Evolutionary conservation across 208 protist genomes (phyloP), one percentile per base, ranked within the genome.

Genomic region (Wallacemonas sp.): DNA sequence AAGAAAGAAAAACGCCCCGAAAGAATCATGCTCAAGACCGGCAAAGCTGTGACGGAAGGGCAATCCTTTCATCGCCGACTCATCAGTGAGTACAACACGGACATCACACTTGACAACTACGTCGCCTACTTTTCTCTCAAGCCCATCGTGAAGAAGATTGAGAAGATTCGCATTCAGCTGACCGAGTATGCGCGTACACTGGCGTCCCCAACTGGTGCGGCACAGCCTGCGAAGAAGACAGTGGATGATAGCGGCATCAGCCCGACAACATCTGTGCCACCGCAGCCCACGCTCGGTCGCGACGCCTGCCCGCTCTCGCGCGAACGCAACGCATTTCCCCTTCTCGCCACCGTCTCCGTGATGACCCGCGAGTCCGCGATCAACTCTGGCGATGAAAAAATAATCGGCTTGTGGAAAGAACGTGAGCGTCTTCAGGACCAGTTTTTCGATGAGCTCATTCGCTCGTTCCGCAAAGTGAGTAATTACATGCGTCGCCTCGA

Each of bases 61-160:
- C 85, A 91, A 68, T 70, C 84, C 46, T 92, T 92, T 61, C 83
- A 89, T 62, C 86, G 89, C 38, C 83, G 76, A 49, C 80, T 95
- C 19, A 77, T 95, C 49, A 90, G 82, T 24, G 86, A 93, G 76
- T 95, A 95, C 69, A 88, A 87, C 71, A 90, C 89, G 11, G 79
- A 88, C 15, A 81, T 91, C 64, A 95, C 86, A 9, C 80, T 95
- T 1, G 79, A 88, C 21, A 88, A 91, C 60, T 95, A 95, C 47
- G 82, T 95, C 2, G 30, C 66, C 11, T 95, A 95, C 75, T 91
- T 92, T 68, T 73, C 88, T 26, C 68, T 95, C 59, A 95, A 95
- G 76, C 64, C 70, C 1, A 81, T 95, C 51, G 79, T 71, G 24
- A 94, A 94, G 68, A 58, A 79, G 39, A 79, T 90, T 21, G 80